phyloP scores from a whole-genome alignment of 2,329 filamentous ascomycete genomes.

The Epichloe baconii region DNA sequence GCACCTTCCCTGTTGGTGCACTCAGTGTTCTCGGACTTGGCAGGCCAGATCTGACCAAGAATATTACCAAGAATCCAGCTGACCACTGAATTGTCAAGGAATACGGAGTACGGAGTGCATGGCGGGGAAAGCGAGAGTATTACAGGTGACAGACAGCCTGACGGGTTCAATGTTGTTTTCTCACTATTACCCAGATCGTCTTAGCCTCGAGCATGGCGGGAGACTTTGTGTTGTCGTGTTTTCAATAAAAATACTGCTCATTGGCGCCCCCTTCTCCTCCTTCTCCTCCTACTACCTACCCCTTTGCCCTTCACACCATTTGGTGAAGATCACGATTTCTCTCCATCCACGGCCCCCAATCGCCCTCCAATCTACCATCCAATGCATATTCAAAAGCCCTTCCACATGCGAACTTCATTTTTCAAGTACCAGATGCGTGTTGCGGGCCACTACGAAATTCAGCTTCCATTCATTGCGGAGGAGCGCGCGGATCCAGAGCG shows the following conservation, averaged over 20 bases:
- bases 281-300: not conserved
- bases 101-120: too few species aligned
- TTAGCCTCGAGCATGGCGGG: not conserved
- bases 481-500: constrained; percentile 45
- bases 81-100: too few species aligned
- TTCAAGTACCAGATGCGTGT: constrained; percentile 46
- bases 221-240: not conserved
- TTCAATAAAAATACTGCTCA: not conserved
- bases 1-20: too few species aligned
- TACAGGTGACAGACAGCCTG: not conserved
- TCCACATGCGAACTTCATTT: constrained; percentile 31
- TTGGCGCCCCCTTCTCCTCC: not conserved
- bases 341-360: constrained; percentile 4
- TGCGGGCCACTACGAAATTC: constrained; percentile 34
- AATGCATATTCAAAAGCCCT: constrained; percentile 44
- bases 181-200: too few species aligned
- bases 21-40: too few species aligned
- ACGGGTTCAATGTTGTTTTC: not conserved
- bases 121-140: too few species aligned
- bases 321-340: constrained; percentile 5
- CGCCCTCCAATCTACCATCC: constrained; percentile 14
- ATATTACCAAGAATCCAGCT: too few species aligned
- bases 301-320: constrained; percentile 7
- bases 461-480: constrained; percentile 36
- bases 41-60: too few species aligned